Base-by-base conservation (phyloP, 371 early-diverging fungal genomes). In the Rhizopus delemar region DNA sequence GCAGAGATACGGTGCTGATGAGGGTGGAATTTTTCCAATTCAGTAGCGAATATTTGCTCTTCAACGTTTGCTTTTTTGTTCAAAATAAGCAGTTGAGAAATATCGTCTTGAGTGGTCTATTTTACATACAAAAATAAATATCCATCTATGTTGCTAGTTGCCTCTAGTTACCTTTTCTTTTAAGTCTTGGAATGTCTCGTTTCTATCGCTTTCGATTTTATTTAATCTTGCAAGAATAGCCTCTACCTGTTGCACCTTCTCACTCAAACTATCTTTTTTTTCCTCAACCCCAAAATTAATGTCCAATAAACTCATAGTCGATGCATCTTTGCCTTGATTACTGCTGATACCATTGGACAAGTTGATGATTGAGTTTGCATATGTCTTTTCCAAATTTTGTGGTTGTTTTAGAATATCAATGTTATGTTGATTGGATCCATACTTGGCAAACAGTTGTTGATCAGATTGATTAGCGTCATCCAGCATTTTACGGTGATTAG, bases 11-110 rank as follows among this genome's bases (percentile, higher is more conserved):
- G 82, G 38, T 90, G 85, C 51, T 88, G 85, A 60, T 91, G 83
- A 9, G 89, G 88, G 4, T 88, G 80, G 68, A 87, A 98, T 74
- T 98, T 98, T 65, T 89, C 89, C 35, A 98, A 78, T 66, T 98
- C 95, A 53, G 87, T 74, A 3, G 88, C 84, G 82, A 97, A 96
- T 8, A 98, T 77, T 55, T 94, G 90, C 36, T 84, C 85, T 62
- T 94, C 95, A 8, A 88, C 83, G 53, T 90, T 87, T 9, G 80
- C 71, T 65, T 86, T 88, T 59, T 90, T 91, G 80, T 94, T 93
- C 6, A 93, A 59, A 49, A 97, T 83, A 60, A 98, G 71, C 8
- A 90, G 54, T 15, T 87, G 80, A 8, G 93, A 89, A 41, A 97
- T 96, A 66, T 98, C 97, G 70, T 97, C 97, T 56, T 91, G 76